Conservation (phyloP, 2,329 filamentous ascomycete genomes). For the Blumeriella jaapii region DNA sequence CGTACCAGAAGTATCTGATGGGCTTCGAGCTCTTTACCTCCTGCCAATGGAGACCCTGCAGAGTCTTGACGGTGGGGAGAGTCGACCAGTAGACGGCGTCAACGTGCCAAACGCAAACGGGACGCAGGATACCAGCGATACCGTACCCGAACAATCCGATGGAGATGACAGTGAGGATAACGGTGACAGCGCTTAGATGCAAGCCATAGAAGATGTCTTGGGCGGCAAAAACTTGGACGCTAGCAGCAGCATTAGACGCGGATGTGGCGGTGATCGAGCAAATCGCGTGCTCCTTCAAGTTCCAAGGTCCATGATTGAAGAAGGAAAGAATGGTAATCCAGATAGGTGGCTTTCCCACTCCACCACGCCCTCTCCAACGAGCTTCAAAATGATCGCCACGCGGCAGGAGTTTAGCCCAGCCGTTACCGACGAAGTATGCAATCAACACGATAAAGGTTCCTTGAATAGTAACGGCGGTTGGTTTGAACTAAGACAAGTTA, state of each 20-base stretch:
- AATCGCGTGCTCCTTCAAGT: constrained; percentile 44
- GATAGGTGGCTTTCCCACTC: constrained; percentile 31
- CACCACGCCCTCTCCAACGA: constrained; percentile 34
- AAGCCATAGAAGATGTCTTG: constrained; percentile 36
- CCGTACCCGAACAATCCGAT: constrained; percentile 40
- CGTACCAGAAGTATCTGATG: constrained; percentile 32
- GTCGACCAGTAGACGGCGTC: constrained; percentile 37
- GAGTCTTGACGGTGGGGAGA: constrained; percentile 29
- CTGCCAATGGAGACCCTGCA: constrained; percentile 31
- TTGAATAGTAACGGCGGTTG: constrained; percentile 35
- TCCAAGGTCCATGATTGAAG: constrained; percentile 40
- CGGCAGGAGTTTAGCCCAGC: constrained; percentile 36
- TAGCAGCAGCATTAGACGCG: constrained; percentile 36
- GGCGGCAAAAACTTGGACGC: constrained; percentile 33
- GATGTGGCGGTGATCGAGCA: constrained; percentile 42
- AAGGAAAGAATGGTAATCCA: constrained; percentile 33
- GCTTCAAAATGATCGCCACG: constrained; percentile 39
- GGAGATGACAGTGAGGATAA: constrained; percentile 35
- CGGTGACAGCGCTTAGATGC: constrained; percentile 29
- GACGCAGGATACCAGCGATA: constrained; percentile 36
- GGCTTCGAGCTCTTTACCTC: constrained; percentile 30
- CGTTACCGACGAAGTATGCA: constrained; percentile 42
- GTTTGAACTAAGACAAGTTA: constrained; percentile 36
- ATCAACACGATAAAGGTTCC: constrained; percentile 47
- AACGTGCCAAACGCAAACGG: constrained; percentile 35